phyloP scores from a whole-genome alignment of 495 filamentous ascomycete genomes.

The Rhypophila decipiens region DNA sequence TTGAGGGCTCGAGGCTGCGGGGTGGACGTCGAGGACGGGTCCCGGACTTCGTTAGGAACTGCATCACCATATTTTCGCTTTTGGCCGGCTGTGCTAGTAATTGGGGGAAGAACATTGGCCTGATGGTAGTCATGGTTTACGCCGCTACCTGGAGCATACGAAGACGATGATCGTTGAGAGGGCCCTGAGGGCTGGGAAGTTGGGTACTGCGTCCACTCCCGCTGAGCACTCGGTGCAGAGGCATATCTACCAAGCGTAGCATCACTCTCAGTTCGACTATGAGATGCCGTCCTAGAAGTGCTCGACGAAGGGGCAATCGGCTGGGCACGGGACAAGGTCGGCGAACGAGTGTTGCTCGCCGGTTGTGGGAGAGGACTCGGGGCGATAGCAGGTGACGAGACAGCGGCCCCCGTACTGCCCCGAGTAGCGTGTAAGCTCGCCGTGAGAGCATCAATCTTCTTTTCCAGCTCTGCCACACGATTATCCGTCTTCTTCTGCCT shows the following conservation, averaged over 20 bases:
- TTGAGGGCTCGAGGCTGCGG: conserved; percentile 5
- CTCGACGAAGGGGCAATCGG: neutral
- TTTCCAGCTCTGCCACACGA: conserved; percentile 86
- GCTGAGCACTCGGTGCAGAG: conserved; percentile 1
- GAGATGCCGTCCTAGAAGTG: no score
- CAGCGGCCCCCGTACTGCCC: conserved; percentile 9
- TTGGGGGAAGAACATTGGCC: no score
- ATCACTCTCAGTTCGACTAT: neutral
- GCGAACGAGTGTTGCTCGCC: no score
- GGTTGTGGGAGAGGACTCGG: no score
- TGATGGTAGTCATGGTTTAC: no score
- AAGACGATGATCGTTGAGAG: neutral
- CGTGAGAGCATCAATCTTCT: conserved; percentile 86
- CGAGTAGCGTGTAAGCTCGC: conserved; percentile 62
- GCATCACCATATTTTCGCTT: conserved; percentile 39
- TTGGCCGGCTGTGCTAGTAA: conserved; percentile 35
- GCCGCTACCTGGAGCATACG: neutral
- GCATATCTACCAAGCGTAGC: neutral
- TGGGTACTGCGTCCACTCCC: no score
- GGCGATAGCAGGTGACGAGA: neutral
- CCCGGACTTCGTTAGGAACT: conserved; percentile 9
- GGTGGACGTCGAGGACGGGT: neutral
- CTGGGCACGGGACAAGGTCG: neutral
- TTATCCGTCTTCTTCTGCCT: conserved; percentile 91
- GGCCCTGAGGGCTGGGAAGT: no score